Conservation (phyloP, 2,329 filamentous ascomycete genomes). For the Ustulina deusta region DNA sequence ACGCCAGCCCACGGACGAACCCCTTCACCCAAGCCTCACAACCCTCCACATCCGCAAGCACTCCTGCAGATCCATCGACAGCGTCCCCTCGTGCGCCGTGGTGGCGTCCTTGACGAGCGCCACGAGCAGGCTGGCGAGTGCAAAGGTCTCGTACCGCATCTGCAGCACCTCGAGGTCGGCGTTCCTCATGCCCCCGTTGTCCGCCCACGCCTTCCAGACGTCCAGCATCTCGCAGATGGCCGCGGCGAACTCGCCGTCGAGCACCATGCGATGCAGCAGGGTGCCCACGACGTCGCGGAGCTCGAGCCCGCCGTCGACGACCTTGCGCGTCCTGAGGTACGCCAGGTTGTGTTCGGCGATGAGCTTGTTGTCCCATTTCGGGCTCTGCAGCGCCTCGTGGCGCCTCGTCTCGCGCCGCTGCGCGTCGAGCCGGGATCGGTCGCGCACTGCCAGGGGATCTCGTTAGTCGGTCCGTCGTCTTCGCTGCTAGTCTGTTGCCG, state of each 20-base stretch:
- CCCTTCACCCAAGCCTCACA: slow-evolving; percentile 60
- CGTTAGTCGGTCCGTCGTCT: slow-evolving; percentile 10
- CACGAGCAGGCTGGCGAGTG: slow-evolving; percentile 61
- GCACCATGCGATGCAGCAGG: slow-evolving; percentile 65
- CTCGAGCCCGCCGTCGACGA: slow-evolving; percentile 45
- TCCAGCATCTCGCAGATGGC: slow-evolving; percentile 61
- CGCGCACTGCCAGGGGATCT: slow-evolving; percentile 54
- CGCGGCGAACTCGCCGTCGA: slow-evolving; percentile 59
- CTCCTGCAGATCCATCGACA: slow-evolving; percentile 66
- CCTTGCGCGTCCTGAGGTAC: slow-evolving; percentile 56
- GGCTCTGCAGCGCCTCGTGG: slow-evolving; percentile 65
- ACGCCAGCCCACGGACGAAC: neutral
- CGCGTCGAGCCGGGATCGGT: slow-evolving; percentile 54
- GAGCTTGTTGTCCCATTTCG: slow-evolving; percentile 63
- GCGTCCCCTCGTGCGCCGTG: slow-evolving; percentile 59
- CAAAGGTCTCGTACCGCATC: slow-evolving; percentile 58
- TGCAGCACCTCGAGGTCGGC: slow-evolving; percentile 57
- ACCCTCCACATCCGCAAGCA: slow-evolving; percentile 66
- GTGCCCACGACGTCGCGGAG: slow-evolving; percentile 59
- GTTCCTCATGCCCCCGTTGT: slow-evolving; percentile 65
- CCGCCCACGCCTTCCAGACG: slow-evolving; percentile 66
- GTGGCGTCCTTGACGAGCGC: slow-evolving; percentile 61
- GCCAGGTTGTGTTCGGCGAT: slow-evolving; percentile 59
- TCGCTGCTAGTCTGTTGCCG: neutral
- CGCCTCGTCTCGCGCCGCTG: slow-evolving; percentile 60